phyloP scores from a whole-genome alignment of 768 basidiomycete genomes.

The Dacryopinax primogenitus region DNA sequence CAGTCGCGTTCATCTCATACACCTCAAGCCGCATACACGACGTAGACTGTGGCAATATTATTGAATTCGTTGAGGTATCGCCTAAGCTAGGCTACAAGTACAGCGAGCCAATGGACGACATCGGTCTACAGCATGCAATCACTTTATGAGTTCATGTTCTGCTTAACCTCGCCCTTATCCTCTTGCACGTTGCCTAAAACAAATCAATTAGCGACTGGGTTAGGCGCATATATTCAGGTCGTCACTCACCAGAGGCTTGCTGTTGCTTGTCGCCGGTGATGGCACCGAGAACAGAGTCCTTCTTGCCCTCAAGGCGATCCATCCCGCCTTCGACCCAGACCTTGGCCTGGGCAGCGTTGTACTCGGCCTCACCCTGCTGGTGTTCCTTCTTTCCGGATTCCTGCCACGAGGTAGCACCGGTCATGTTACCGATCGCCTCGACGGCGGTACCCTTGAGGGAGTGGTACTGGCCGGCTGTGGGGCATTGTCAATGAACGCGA shows the following conservation, averaged over 20 bases:
- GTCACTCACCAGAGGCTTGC: conserved; percentile 33
- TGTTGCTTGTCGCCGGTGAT: conserved; percentile 44
- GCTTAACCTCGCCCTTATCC: conserved; percentile 18
- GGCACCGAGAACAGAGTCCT: conserved; percentile 43
- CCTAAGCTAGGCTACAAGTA: neutral
- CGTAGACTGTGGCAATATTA: neutral
- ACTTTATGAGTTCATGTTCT: conserved; percentile 16
- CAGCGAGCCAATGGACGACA: neutral
- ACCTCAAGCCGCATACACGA: neutral
- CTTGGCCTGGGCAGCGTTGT: conserved; percentile 34
- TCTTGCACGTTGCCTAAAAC: conserved; percentile 13
- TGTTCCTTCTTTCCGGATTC: conserved; percentile 41
- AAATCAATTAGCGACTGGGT: neutral
- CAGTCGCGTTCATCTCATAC: neutral
- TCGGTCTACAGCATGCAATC: neutral
- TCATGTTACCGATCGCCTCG: conserved; percentile 32
- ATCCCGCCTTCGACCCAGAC: conserved; percentile 38
- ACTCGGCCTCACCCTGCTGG: conserved; percentile 35
- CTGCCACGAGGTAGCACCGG: conserved; percentile 34
- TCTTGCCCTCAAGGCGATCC: conserved; percentile 39
- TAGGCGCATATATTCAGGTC: neutral
- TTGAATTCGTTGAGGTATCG: neutral
- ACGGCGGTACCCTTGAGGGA: conserved; percentile 20
- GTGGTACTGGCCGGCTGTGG: conserved; percentile 17
- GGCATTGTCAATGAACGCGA: neutral